Conservation (phyloP, 805 yeast genomes). For the Lipomyces kockii region DNA sequence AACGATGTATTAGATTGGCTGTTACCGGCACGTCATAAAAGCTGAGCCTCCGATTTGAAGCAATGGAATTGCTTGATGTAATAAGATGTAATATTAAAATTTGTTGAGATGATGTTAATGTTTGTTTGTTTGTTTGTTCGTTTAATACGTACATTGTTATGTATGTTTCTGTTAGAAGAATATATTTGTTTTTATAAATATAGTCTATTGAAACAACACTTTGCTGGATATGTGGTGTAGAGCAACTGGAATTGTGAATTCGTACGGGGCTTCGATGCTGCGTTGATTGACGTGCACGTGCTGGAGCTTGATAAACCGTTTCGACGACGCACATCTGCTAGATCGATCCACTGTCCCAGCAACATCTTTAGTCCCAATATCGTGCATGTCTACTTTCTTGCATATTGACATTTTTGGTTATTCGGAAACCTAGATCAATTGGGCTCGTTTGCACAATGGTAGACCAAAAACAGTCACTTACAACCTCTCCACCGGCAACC, state of each 20-base stretch:
- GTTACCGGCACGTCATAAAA: slow-evolving; percentile 51
- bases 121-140: background rate
- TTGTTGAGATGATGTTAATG: background rate
- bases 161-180: background rate
- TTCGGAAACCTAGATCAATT: slow-evolving; percentile 1
- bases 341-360: background rate
- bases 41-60: background rate
- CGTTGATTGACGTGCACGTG: background rate
- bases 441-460: background rate
- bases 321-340: background rate
- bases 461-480: background rate
- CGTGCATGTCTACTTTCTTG: background rate
- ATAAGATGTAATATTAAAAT: background rate
- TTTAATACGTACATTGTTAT: background rate
- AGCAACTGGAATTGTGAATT: no score
- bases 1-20: slow-evolving; percentile 54
- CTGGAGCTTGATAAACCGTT: background rate
- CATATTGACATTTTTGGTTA: background rate
- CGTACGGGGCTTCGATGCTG: background rate
- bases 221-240: no score
- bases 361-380: background rate
- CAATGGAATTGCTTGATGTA: background rate
- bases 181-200: no score
- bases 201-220: no score
- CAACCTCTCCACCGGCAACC: background rate